Conservation (phyloP, 1,139 yeast genomes). For the Petasospora rhodanensis region DNA sequence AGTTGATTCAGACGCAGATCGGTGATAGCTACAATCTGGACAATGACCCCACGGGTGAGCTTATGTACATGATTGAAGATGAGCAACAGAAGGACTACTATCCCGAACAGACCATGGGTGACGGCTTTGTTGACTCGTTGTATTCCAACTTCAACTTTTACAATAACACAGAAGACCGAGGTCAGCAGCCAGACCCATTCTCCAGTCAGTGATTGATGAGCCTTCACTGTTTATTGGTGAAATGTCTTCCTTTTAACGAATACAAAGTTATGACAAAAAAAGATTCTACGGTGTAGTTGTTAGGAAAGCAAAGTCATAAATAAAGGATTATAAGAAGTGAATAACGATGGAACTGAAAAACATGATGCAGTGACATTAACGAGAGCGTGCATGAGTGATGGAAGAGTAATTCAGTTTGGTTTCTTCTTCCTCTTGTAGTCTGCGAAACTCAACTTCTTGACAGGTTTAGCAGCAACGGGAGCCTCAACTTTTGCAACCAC, state of each 20-base stretch:
- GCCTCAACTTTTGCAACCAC: slow-evolving; percentile 3
- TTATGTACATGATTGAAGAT: not conserved
- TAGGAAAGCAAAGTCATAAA: not conserved
- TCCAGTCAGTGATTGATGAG: too few relatives aligned
- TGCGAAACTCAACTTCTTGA: slow-evolving; percentile 73
- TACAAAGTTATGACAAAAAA: too few relatives aligned
- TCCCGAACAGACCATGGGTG: not conserved
- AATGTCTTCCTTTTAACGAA: too few relatives aligned
- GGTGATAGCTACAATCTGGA: too few relatives aligned
- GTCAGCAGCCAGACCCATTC: too few relatives aligned
- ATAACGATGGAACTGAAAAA: not conserved
- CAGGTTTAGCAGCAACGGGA: slow-evolving; percentile 14
- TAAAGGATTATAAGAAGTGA: too few relatives aligned
- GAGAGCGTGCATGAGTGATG: not conserved
- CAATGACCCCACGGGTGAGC: too few relatives aligned
- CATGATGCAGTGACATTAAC: slow-evolving; percentile 18
- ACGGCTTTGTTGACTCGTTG: slow-evolving; percentile 1
- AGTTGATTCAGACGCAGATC: too few relatives aligned
- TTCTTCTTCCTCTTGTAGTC: slow-evolving; percentile 74
- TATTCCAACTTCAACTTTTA: slow-evolving; percentile 1
- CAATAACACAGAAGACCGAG: too few relatives aligned
- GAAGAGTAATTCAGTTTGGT: slow-evolving; percentile 19
- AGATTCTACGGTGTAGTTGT: too few relatives aligned
- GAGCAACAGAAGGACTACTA: not conserved
- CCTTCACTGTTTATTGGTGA: too few relatives aligned